Evolutionary conservation across 306 rosid species (phyloP), one percentile per base, ranked within the genome.

Genomic region (Citrullus amarus): DNA sequence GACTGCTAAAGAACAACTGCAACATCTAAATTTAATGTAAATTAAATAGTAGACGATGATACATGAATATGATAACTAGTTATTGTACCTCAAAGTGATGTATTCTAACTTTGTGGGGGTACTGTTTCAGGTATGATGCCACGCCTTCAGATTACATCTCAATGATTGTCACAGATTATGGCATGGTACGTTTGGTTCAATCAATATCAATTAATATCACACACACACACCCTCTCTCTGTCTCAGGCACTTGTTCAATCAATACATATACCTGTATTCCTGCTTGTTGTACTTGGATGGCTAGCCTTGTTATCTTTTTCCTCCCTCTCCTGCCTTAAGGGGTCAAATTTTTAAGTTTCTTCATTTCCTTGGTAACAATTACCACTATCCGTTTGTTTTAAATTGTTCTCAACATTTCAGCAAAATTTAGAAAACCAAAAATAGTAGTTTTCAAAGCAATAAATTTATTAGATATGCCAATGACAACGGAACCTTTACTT

Each of bases 141-240:
- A 93, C 96, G 39, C 98, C 98, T 22, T 81, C 96, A 10, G 98
- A 93, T 83, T 93, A 91, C 79, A 63, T 93, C 82, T 88, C 98
- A 12, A 85, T 87, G 83, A 93, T 93, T 73, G 82, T 93, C 78
- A 89, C 98, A 20, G 98, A 93, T 82, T 86, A 91, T 83, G 98
- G 98, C 91, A 90, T 90, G 97, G 98, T 93, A 86, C 86, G 88
- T 36, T 28, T 55, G 8, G 58, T 46, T 70, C 39, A 46, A 44
- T 22, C 54, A 39, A 41, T 68, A 20, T 32, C 34, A 22, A 22
- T 22, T 22, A 22, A 22, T 22, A 22, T 68, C 17, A 36, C 6
- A 36, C 39, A 36, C 6, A 36, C 39, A 36, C 39, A 36, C 39
- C 18, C 50, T 36, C 54, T 14, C 43, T 39, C 54, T 68, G 16